Conservation (phyloP, 2,329 filamentous ascomycete genomes). For the Botrytis galanthina region DNA sequence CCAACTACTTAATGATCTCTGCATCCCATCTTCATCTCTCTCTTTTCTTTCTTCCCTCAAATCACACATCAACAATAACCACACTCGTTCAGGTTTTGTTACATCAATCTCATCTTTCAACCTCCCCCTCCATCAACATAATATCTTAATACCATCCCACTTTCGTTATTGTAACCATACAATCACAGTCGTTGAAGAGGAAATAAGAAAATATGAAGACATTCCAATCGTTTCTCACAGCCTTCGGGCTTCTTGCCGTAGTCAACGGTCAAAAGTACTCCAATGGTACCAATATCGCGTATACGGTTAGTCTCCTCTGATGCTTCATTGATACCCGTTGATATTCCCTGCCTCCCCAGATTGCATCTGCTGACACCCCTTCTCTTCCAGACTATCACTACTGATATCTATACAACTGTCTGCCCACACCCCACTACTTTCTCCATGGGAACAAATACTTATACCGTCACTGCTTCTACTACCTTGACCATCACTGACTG, state of each 20-base stretch:
- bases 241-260: constrained; percentile 19
- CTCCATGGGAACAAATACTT: constrained; percentile 44
- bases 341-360: neutral
- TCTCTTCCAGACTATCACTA: constrained; percentile 22
- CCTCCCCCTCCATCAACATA: neutral
- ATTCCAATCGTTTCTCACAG: constrained; percentile 17
- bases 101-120: constrained; percentile 2
- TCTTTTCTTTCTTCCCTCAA: neutral
- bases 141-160: constrained; percentile 16
- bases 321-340: neutral
- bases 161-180: constrained; percentile 1
- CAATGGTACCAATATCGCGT: constrained; percentile 17
- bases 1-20: constrained; percentile 4
- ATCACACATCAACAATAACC: constrained; percentile 8
- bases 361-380: neutral
- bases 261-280: constrained; percentile 14
- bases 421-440: constrained; percentile 40
- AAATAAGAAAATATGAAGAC: constrained; percentile 21
- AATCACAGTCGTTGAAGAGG: neutral
- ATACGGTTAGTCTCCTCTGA: constrained; percentile 13
- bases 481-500: constrained; percentile 49
- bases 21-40: neutral
- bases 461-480: constrained; percentile 59
- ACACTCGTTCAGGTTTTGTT: constrained; percentile 18
- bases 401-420: constrained; percentile 46